These are phyloP conservation scores for Globisporangium paddicum DNA, from an alignment of 352 stramenopile genomes.

Conservation along the genomic window DNA sequence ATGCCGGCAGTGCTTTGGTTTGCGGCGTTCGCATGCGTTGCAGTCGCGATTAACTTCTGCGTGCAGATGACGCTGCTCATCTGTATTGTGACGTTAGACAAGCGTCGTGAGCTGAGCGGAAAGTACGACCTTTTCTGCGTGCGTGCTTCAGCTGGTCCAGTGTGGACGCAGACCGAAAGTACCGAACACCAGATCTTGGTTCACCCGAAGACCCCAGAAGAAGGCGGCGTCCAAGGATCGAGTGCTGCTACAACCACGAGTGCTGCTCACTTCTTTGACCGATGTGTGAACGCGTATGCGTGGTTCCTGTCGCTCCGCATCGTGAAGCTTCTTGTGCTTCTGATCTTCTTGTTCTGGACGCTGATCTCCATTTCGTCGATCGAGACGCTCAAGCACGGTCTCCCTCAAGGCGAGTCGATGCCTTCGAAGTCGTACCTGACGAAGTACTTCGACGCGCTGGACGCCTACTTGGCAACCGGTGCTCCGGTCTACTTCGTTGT, in stretches of 20 bases:
- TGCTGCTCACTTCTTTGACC: slow-evolving; percentile 23
- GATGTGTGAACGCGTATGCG: slow-evolving; percentile 41
- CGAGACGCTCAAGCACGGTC: slow-evolving; percentile 44
- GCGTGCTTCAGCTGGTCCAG: slow-evolving; percentile 5
- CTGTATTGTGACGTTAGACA: slow-evolving; percentile 56
- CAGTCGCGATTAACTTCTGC: slow-evolving; percentile 55
- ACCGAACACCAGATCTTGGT: slow-evolving; percentile 7
- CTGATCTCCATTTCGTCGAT: slow-evolving; percentile 51
- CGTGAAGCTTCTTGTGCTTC: slow-evolving; percentile 47
- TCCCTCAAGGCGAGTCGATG: slow-evolving; percentile 59
- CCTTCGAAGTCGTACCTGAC: slow-evolving; percentile 64
- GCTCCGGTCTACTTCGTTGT: slow-evolving; percentile 63
- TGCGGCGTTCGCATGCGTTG: slow-evolving; percentile 49
- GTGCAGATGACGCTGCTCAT: slow-evolving; percentile 63
- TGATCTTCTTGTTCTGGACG: slow-evolving; percentile 39
- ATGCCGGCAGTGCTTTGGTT: slow-evolving; percentile 72
- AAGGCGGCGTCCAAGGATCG: background rate
- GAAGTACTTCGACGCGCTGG: slow-evolving; percentile 56
- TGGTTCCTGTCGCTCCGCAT: slow-evolving; percentile 37
- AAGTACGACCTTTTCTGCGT: slow-evolving; percentile 50
- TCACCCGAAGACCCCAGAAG: slow-evolving; percentile 25
- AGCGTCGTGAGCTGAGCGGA: slow-evolving; percentile 48
- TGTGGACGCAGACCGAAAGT: background rate
- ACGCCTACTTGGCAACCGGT: slow-evolving; percentile 49
- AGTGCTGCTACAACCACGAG: background rate